Evolutionary conservation across 129 eudicot genomes (phyloP).

Genomic region (Oenanthe sinensis): DNA sequence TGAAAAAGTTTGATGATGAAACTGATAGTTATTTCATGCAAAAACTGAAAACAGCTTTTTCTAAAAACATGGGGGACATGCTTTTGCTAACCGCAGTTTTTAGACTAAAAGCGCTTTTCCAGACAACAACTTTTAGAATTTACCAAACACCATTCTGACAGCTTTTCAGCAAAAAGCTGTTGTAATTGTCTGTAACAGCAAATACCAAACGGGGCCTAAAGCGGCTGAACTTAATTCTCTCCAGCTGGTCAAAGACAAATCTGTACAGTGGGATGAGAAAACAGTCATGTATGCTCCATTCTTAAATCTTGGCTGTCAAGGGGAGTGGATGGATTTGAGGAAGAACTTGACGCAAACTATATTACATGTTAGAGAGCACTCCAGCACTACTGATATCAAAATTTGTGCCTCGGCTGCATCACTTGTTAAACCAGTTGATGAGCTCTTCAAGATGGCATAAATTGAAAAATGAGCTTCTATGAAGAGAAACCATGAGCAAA

Average conservation of each 20-base stretch:
- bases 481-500: background rate
- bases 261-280: conserved; percentile 23
- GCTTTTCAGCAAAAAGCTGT: too few species aligned
- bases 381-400: conserved; percentile 40
- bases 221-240: conserved; percentile 20
- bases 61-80: too few species aligned
- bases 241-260: conserved; percentile 13
- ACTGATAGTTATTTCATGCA: too few species aligned
- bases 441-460: conserved; percentile 49
- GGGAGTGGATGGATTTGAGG: conserved; percentile 30
- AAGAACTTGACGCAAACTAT: conserved; percentile 18
- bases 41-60: too few species aligned
- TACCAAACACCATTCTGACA: too few species aligned
- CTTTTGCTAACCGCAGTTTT: too few species aligned
- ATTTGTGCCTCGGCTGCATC: conserved; percentile 64
- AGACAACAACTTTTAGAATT: too few species aligned
- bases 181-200: too few species aligned
- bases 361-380: conserved; percentile 49
- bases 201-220: background rate
- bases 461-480: conserved; percentile 28
- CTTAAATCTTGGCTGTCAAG: conserved; percentile 27
- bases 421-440: conserved; percentile 66
- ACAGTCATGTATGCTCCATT: conserved; percentile 39
- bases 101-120: too few species aligned
- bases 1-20: too few species aligned